These are phyloP conservation scores for Schwanniomyces polymorphus DNA, from an alignment of 805 yeast species.

Conservation along the genomic window DNA sequence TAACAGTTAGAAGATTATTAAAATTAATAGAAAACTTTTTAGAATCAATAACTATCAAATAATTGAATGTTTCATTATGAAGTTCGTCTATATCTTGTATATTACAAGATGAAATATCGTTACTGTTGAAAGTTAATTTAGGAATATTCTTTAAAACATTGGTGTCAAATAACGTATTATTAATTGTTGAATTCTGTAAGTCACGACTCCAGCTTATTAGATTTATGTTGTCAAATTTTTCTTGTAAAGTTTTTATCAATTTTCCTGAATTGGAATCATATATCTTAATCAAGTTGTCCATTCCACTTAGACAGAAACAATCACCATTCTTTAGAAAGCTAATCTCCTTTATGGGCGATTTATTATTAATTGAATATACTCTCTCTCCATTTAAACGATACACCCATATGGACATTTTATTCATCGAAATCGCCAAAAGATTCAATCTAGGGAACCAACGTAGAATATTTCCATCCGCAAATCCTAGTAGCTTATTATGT, in stretches of 20 bases:
- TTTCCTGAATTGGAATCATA: slow-evolving; percentile 49
- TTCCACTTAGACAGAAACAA: slow-evolving; percentile 45
- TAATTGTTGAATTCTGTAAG: neutral
- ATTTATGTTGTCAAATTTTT: slow-evolving; percentile 11
- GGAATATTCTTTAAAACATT: slow-evolving; percentile 37
- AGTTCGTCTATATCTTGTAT: slow-evolving; percentile 5
- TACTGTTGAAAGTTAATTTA: slow-evolving; percentile 18
- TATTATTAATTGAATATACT: slow-evolving; percentile 48
- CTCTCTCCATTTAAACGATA: slow-evolving; percentile 55
- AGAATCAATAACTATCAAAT: slow-evolving; percentile 23
- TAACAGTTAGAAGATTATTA: slow-evolving; percentile 28
- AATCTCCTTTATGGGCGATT: slow-evolving; percentile 28
- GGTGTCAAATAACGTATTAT: slow-evolving; percentile 21
- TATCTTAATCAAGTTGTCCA: slow-evolving; percentile 41
- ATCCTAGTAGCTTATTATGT: slow-evolving; percentile 18
- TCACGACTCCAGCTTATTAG: slow-evolving; percentile 18
- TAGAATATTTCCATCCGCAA: slow-evolving; percentile 36
- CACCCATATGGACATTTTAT: slow-evolving; percentile 45
- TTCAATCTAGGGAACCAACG: slow-evolving; percentile 57
- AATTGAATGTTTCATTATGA: slow-evolving; percentile 13
- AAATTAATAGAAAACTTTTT: slow-evolving; percentile 27
- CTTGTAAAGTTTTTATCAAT: slow-evolving; percentile 26
- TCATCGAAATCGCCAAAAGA: slow-evolving; percentile 54
- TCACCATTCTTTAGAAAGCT: slow-evolving; percentile 37
- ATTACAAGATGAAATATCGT: slow-evolving; percentile 7